Base-by-base conservation (phyloP, 148 eudicot species). In the Diospyros kaki region DNA sequence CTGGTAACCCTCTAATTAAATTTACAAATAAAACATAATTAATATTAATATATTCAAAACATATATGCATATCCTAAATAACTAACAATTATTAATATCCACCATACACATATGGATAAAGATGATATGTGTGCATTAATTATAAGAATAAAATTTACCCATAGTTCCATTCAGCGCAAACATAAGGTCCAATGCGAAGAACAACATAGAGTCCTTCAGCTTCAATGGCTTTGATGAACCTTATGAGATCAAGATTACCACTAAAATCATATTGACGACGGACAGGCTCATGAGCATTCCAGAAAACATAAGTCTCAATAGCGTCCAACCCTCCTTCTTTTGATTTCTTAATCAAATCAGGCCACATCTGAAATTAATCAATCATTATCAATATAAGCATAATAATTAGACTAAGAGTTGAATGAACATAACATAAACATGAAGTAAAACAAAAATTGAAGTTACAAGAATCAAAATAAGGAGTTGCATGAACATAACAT, bases 111-210 rank as follows among this genome's bases (percentile, higher is more conserved):
- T 28, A 28, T 28, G 28, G 28, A 28, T 28, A 28, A 28, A 28
- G 28, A 28, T 28, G 28, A 28, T 28, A 28, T 28, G 28, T 28
- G 28, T 28, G 28, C 28, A 50, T 9, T 15, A 11, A 11, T 28
- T 0, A 74, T 40, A 46, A 74, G 13, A 14, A 7, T n/a, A 46
- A 15, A 48, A 14, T 11, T 9, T 80, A 89, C 93, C 93, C 93
- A 52, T 84, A 91, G 53, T 89, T 91, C 97, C 93, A 91, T 77
- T 89, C 97, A 28, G 89, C 90, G 78, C 92, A 90, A n/a, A 84
- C 84, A 66, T 85, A 90, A 0, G 95, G 95, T 17, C 95, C 95
- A 38, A 91, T 89, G 5, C 97, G 87, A 64, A 91, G 93, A 77
- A 86, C 72, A 41, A 78, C 84, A 62, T 84, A 91, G 2, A 91